Conservation (phyloP, 192 early-diverging fungal species). For the Linnemannia hyalina region DNA sequence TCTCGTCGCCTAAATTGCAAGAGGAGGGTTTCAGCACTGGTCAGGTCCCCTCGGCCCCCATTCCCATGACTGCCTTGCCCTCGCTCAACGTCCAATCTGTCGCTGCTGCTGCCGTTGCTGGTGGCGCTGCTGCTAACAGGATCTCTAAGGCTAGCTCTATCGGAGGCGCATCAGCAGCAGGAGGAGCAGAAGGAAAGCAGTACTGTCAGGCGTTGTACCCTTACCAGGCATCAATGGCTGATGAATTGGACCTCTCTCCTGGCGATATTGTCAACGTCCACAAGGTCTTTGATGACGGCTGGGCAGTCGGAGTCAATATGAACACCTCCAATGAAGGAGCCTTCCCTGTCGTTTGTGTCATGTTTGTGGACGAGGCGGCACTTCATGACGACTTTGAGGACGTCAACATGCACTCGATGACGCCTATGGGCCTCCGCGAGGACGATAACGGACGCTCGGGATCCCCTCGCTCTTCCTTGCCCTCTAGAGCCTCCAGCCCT, state of each 20-base stretch:
- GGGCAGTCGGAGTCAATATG: slow-evolving; percentile 88
- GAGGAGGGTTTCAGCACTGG: slow-evolving; percentile 40
- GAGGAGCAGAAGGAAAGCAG: slow-evolving; percentile 23
- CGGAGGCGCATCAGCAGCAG: slow-evolving; percentile 2
- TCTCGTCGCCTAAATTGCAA: slow-evolving; percentile 52
- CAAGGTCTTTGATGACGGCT: slow-evolving; percentile 89
- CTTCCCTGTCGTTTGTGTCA: slow-evolving; percentile 88
- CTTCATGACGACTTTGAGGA: slow-evolving; percentile 55
- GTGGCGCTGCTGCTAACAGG: not conserved
- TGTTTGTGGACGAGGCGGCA: slow-evolving; percentile 48
- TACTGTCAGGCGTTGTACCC: slow-evolving; percentile 60
- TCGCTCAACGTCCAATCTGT: not conserved
- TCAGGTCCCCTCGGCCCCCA: slow-evolving; percentile 19
- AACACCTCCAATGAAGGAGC: slow-evolving; percentile 79
- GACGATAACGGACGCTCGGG: slow-evolving; percentile 18
- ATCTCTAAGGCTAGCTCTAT: slow-evolving; percentile 20
- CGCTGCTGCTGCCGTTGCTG: slow-evolving; percentile 11
- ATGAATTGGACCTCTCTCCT: slow-evolving; percentile 78
- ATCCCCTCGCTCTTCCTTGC: slow-evolving; percentile 20
- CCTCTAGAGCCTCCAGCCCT: slow-evolving; percentile 38
- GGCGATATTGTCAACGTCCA: slow-evolving; percentile 82
- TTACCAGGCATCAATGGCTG: slow-evolving; percentile 77
- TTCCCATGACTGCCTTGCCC: slow-evolving; percentile 52
- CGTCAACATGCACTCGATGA: slow-evolving; percentile 56
- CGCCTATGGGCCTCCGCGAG: slow-evolving; percentile 47